These are phyloP conservation scores for Peterozyma toletana DNA, from an alignment of 805 yeast genomes.

Conservation along the genomic window DNA sequence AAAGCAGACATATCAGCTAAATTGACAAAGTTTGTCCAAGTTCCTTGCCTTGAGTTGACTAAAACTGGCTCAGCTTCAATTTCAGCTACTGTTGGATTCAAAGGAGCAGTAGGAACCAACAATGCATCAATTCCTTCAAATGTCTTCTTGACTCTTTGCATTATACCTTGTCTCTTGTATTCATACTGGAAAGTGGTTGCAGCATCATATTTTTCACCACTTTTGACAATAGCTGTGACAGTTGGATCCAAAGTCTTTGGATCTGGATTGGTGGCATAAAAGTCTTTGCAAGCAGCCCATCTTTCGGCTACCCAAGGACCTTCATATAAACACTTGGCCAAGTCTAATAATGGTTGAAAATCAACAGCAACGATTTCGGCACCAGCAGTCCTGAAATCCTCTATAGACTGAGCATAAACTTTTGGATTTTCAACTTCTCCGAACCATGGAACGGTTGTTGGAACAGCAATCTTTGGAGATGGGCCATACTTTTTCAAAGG, in stretches of 20 bases:
- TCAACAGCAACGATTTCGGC: conserved; percentile 57
- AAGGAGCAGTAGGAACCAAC: conserved; percentile 90
- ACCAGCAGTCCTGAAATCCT: conserved; percentile 41
- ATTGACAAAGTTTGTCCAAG: conserved; percentile 97
- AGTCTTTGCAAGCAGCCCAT: conserved; percentile 73
- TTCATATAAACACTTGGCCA: conserved; percentile 86
- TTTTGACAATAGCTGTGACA: conserved; percentile 65
- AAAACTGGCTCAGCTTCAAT: conserved; percentile 71
- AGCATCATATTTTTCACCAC: conserved; percentile 75
- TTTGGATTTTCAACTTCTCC: conserved; percentile 75
- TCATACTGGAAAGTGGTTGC: conserved; percentile 81
- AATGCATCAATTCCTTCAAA: conserved; percentile 64
- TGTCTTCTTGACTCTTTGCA: conserved; percentile 52
- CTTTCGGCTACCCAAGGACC: conserved; percentile 99
- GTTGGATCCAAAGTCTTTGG: conserved; percentile 72
- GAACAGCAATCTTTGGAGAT: conserved; percentile 69
- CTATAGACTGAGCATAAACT: conserved; percentile 57
- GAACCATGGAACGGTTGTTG: conserved; percentile 66
- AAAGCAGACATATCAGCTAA: conserved; percentile 89
- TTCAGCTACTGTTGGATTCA: conserved; percentile 76
- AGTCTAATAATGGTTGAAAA: conserved; percentile 67
- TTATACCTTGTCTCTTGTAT: conserved; percentile 75
- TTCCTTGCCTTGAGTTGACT: conserved; percentile 88
- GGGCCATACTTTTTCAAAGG: conserved; percentile 54
- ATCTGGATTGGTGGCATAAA: conserved; percentile 66